Base-by-base conservation (phyloP, 2,329 filamentous ascomycete species). In the Arthroderma uncinatum region DNA sequence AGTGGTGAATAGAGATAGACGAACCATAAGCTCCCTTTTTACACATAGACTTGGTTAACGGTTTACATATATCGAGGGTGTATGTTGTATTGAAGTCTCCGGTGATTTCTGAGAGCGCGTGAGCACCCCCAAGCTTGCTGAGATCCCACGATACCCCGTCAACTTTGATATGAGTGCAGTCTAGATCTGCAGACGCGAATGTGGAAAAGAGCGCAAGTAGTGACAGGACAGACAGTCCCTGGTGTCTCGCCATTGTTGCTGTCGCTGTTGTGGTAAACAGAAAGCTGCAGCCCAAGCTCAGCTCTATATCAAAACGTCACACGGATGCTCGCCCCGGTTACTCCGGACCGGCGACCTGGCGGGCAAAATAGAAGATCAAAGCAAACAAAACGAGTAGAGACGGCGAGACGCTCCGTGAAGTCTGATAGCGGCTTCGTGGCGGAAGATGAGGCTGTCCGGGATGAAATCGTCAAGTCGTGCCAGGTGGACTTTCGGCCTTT, bases 41-140 rank as follows among this genome's bases (percentile, higher is more conserved):
- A 55, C 61, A 62, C 55, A 58, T 40, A 1, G 56, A 55, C 67
- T 81, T 80, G 69, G 81, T 80, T 62, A 95, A 73, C 5, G 81
- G 77, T 55, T 76, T 73, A 73, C 89, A 95, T 53, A 94, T 77
- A 65, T 94, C 86, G 58, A 94, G 68, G 0, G 87, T 91, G 70
- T 89, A 94, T 44, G 88, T 92, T 25, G 83, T 89, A 70, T 93
- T 93, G 28, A 81, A 63, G 7, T 59, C 62, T 9, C 63, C 66
- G 36, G 58, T 58, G 23, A 55, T 36, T 23, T 61, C 44, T 44
- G 42, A 61, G 14, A 63, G 57, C 2, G 60, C 58, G 53, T 66
- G 66, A 10, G 64, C 63, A 12, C 65, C 66, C 8, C 63, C 64
- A 40, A 69, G 62, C 53, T 64, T 62, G 21, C 61, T 63, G 8